phyloP scores from a whole-genome alignment of 768 basidiomycete genomes.

The Suillus tomentosus region DNA sequence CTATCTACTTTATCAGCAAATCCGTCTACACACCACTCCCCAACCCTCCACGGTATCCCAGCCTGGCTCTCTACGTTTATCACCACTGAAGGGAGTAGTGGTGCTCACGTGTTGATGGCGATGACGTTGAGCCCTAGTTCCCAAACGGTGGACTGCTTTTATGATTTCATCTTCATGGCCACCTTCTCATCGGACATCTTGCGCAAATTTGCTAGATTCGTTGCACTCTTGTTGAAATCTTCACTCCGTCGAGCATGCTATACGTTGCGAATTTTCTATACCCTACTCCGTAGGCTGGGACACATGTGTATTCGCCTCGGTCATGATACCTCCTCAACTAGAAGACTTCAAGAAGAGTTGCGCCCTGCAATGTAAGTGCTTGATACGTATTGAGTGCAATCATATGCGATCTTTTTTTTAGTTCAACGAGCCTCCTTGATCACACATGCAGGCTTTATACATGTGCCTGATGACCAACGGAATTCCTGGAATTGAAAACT shows the following conservation, averaged over 20 bases:
- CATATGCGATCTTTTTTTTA: conserved; percentile 20
- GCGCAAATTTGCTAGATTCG: not conserved
- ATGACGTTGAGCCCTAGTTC: no score
- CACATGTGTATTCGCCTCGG: not conserved
- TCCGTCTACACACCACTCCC: no score
- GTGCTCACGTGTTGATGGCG: no score
- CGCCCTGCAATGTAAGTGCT: conserved; percentile 30
- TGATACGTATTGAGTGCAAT: not conserved
- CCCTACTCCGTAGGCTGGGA: not conserved
- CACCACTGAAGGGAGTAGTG: no score
- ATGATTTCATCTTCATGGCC: not conserved
- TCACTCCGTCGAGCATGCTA: not conserved
- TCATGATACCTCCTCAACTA: not conserved
- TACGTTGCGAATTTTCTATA: conserved; percentile 2
- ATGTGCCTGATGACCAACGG: conserved; percentile 19
- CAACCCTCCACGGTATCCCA: no score
- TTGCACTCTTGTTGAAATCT: not conserved
- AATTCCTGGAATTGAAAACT: conserved; percentile 27
- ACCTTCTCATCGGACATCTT: not conserved
- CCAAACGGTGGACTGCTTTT: not conserved
- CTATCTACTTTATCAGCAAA: no score
- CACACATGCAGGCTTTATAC: conserved; percentile 24
- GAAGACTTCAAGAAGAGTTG: not conserved
- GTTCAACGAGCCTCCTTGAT: conserved; percentile 4
- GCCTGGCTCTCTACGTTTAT: no score